Percentiles rank a stretch among this genome's conserved stretches.
Conservation (phyloP, 805 yeast genomes). For the Candida cerambycidarum region DNA sequence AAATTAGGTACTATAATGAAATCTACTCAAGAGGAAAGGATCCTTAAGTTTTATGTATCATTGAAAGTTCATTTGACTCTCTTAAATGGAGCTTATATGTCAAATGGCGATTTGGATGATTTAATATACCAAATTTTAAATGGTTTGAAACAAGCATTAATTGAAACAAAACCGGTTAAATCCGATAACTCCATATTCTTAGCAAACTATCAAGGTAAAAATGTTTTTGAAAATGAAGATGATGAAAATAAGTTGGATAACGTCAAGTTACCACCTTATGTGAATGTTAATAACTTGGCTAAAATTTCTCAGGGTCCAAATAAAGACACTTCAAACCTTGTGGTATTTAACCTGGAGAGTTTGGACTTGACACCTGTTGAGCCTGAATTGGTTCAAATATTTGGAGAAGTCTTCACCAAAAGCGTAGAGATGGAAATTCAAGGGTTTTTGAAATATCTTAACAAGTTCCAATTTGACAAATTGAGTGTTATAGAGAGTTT, state of each 20-base stretch:
- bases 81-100: conserved; percentile 15
- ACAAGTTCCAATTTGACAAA: neutral
- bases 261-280: conserved; percentile 37
- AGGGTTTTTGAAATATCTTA: conserved; percentile 8
- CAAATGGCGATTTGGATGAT: neutral
- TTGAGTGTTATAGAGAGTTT: conserved; percentile 2
- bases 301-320: conserved; percentile 6
- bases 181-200: conserved; percentile 11
- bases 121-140: conserved; percentile 13
- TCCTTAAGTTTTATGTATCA: conserved; percentile 25
- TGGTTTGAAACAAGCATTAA: conserved; percentile 17
- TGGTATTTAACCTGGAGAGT: conserved; percentile 4
- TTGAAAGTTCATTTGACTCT: conserved; percentile 31
- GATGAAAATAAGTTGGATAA: conserved; percentile 28
- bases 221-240: conserved; percentile 7
- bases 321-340: conserved; percentile 13
- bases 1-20: conserved; percentile 26
- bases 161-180: conserved; percentile 12
- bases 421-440: conserved; percentile 22
- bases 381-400: conserved; percentile 9
- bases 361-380: conserved; percentile 9
- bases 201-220: conserved; percentile 8
- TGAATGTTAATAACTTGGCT: conserved; percentile 31
- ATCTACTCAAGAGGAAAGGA: conserved; percentile 35
- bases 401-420: conserved; percentile 18